Base-by-base conservation (phyloP, 2,329 filamentous ascomycete genomes). In the Pyrenochaeta sp. region DNA sequence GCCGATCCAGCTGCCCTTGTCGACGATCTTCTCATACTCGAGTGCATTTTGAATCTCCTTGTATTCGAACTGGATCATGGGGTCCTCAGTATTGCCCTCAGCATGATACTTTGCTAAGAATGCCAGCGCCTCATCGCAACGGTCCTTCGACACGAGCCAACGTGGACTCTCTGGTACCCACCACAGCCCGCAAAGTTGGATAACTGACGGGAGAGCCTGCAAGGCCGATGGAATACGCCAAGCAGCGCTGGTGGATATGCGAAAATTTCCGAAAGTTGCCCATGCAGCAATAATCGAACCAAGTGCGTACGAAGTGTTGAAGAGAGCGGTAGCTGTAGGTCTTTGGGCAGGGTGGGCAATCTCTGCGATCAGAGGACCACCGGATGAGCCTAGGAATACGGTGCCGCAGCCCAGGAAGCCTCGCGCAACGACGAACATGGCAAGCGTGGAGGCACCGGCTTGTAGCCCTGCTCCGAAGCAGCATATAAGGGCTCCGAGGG, bases 71-170 rank as follows among this genome's bases (percentile, higher is more conserved):
- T 46, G 18, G 7, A 53, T 45, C 7, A 53, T 22, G 2, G 38
- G 39, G 20, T 38, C 35, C 10, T 42, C 42, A 24, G 62, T 44
- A 3, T 74, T 60, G 1, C 48, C 51, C 20, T 42, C 40, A n/a
- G 44, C 51, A 28, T 54, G 51, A 9, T 19, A 48, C 4, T 24
- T 39, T 22, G 31, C 37, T n/a, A 51, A 30, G 14, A 48, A 41
- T 6, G 24, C 18, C 7, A 41, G 29, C 10, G 44, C 51, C 31
- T 60, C 46, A 3, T 80, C 75, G 37, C 79, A n/a, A 9, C 37
- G 13, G 2, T 78, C 79, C 6, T 74, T 75, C 1, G 80, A 64
- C 4, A 81, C 72, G 27, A 81, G 61, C 3, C 77, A 74, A 10
- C 81, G 53, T 6, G 77, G 30, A 66, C 59, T 48, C 68, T 71